These are phyloP conservation scores for Fonsecaea nubica DNA, from an alignment of 2,329 filamentous ascomycete genomes.

Conservation along the genomic window DNA sequence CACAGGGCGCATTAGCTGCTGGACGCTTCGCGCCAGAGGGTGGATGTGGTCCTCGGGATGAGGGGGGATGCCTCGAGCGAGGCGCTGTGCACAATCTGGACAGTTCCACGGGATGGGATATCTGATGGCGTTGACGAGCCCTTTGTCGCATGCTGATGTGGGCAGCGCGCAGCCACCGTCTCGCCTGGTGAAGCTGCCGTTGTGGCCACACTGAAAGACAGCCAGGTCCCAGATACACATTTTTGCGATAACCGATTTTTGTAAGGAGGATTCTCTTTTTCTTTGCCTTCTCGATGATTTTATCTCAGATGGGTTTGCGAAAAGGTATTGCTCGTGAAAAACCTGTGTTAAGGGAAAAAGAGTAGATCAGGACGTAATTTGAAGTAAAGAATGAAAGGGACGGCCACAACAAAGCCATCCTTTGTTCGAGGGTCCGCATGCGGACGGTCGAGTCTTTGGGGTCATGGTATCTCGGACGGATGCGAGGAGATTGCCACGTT, in stretches of 20 bases:
- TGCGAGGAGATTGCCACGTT: background rate
- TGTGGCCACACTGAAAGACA: background rate
- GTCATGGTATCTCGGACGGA: background rate
- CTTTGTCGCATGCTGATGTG: background rate
- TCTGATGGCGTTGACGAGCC: background rate
- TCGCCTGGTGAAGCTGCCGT: background rate
- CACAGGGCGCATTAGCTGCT: background rate
- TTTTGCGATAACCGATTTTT: background rate
- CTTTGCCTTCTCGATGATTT: background rate
- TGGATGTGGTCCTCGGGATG: background rate
- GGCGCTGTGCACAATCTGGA: background rate
- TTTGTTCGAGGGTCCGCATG: background rate
- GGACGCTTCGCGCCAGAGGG: background rate
- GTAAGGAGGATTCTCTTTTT: background rate
- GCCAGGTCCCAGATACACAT: constrained; percentile 2
- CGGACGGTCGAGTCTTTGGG: background rate
- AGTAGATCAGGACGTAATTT: background rate
- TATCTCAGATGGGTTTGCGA: background rate
- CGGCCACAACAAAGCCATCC: background rate
- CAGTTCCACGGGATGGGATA: background rate
- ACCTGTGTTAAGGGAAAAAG: background rate
- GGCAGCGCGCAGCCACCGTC: constrained; percentile 1
- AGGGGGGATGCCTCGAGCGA: background rate
- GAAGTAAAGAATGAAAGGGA: background rate
- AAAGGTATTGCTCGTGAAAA: background rate